Percentiles rank a stretch among this genome's conserved stretches.
Evolutionary conservation across 345 rosid genomes (phyloP).

Genomic region (Rhizophora apiculata): DNA sequence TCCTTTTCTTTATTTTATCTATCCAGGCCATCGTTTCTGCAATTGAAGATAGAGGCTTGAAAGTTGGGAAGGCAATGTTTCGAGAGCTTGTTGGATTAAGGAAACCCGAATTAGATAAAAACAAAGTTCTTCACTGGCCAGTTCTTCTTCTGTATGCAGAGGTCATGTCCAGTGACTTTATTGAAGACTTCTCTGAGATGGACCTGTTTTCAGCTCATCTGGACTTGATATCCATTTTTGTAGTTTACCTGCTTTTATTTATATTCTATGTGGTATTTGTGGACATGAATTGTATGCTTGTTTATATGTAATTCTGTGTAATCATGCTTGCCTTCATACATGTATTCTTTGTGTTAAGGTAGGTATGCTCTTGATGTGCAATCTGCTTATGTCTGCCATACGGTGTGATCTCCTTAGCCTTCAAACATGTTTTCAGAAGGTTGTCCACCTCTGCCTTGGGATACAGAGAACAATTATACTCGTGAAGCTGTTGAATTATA

Average conservation of each 20-base stretch:
- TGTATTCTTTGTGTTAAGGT: too few relatives aligned
- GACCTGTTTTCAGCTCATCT: slow-evolving; percentile 82
- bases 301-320: too few relatives aligned
- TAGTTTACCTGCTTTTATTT: background rate
- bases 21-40: slow-evolving; percentile 65
- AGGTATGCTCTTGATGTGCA: background rate
- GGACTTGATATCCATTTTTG: slow-evolving; percentile 74
- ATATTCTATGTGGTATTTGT: too few relatives aligned
- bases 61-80: slow-evolving; percentile 73
- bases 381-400: background rate
- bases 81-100: slow-evolving; percentile 69
- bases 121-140: slow-evolving; percentile 84
- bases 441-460: slow-evolving; percentile 75
- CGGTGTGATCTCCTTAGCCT: slow-evolving; percentile 50
- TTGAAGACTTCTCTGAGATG: slow-evolving; percentile 82
- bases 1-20: slow-evolving; percentile 6
- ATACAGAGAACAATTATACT: slow-evolving; percentile 55
- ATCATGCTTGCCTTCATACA: too few relatives aligned
- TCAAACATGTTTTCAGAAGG: slow-evolving; percentile 79
- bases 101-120: slow-evolving; percentile 69
- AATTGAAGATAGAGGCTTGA: slow-evolving; percentile 59
- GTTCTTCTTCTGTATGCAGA: slow-evolving; percentile 85
- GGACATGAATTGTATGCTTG: too few relatives aligned
- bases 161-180: slow-evolving; percentile 86
- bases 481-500: slow-evolving; percentile 72